Percentiles rank a stretch among this genome's conserved stretches.
phyloP scores from a whole-genome alignment of 768 basidiomycete genomes.

The Lactarius akahatsu region DNA sequence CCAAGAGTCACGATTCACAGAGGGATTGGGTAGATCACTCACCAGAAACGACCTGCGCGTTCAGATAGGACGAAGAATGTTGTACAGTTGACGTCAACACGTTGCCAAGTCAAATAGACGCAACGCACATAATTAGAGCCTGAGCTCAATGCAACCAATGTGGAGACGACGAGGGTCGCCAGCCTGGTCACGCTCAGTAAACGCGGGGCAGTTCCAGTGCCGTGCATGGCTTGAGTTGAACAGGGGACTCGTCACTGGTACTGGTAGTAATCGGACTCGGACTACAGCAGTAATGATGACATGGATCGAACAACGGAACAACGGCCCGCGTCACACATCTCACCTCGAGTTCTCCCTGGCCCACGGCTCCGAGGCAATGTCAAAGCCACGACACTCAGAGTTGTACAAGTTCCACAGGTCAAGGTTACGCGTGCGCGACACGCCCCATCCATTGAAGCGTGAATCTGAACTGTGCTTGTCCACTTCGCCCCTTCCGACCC shows the following conservation, averaged over 20 bases:
- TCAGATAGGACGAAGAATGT: background rate
- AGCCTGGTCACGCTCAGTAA: slow-evolving; percentile 12
- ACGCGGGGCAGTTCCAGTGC: background rate
- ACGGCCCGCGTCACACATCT: background rate
- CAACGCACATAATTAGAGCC: slow-evolving; percentile 74
- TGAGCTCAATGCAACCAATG: slow-evolving; percentile 59
- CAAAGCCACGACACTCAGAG: slow-evolving; percentile 7
- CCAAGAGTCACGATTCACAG: background rate
- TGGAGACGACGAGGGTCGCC: slow-evolving; percentile 47
- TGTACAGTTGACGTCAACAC: background rate
- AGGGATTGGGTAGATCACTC: slow-evolving; percentile 12
- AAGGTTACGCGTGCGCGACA: slow-evolving; percentile 22
- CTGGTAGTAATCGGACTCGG: background rate
- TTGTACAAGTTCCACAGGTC: slow-evolving; percentile 31
- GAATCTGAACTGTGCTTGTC: slow-evolving; percentile 25
- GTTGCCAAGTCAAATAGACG: background rate
- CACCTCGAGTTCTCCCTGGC: background rate
- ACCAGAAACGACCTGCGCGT: slow-evolving; percentile 42
- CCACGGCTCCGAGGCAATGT: too few species aligned
- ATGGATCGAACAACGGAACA: background rate
- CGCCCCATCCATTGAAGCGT: slow-evolving; percentile 27
- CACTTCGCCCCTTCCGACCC: background rate
- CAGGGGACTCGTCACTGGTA: background rate
- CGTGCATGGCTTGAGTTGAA: slow-evolving; percentile 2
- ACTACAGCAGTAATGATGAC: background rate